Percentiles rank a stretch among this genome's conserved stretches.
phyloP scores from a whole-genome alignment of 2,329 filamentous ascomycete species.

The Beauveria sp. region DNA sequence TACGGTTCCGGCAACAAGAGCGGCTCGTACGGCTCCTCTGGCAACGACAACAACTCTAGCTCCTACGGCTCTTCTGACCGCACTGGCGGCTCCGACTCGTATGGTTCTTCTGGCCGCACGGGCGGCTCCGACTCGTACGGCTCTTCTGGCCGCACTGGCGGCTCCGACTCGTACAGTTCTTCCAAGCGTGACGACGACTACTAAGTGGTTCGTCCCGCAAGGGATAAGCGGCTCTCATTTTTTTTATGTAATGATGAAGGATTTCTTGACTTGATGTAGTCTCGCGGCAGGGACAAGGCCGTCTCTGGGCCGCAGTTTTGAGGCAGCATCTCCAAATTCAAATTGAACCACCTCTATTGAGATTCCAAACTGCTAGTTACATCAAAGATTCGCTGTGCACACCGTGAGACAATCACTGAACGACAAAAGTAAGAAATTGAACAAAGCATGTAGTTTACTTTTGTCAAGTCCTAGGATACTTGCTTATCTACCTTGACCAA shows the following conservation, averaged over 20 bases:
- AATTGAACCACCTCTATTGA: neutral
- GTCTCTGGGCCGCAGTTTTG: neutral
- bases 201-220: conserved; percentile 1
- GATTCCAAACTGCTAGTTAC: neutral
- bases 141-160: neutral
- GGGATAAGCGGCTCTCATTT: neutral
- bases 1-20: conserved; percentile 13
- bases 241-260: neutral
- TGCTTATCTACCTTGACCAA: conserved; percentile 67
- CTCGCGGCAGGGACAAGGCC: neutral
- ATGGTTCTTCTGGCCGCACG: conserved; percentile 13
- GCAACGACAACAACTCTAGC: conserved; percentile 13
- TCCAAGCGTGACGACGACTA: conserved; percentile 17
- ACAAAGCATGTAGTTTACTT: neutral
- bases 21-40: conserved; percentile 17
- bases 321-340: neutral
- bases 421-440: no score
- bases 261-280: neutral
- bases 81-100: neutral
- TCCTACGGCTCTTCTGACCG: conserved; percentile 12
- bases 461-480: conserved; percentile 15
- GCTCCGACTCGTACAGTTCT: conserved; percentile 11
- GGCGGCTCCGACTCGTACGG: conserved; percentile 16
- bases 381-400: neutral
- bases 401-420: neutral